These are phyloP conservation scores for Lasiosphaeria ovina DNA, from an alignment of 495 filamentous ascomycete species.

Conservation along the genomic window DNA sequence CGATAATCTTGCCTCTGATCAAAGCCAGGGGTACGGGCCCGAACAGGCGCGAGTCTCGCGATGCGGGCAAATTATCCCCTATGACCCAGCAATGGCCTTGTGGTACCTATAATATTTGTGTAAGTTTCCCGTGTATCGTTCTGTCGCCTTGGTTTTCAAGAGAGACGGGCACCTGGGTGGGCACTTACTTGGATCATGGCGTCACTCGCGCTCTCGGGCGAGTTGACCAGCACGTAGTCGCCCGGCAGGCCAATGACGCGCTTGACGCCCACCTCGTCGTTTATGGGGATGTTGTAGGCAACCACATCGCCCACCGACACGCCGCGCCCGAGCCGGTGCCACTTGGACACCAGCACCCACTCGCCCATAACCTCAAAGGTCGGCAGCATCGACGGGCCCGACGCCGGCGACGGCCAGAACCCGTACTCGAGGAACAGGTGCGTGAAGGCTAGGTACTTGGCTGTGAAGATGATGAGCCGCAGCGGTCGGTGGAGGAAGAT, in stretches of 20 bases:
- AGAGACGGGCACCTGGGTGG: background rate
- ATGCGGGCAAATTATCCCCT: conserved; percentile 82
- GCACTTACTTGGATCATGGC: conserved; percentile 76
- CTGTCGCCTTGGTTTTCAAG: background rate
- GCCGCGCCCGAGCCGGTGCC: conserved; percentile 63
- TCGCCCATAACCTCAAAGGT: conserved; percentile 66
- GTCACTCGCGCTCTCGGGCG: conserved; percentile 45
- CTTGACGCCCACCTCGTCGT: conserved; percentile 68
- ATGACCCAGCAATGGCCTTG: conserved; percentile 84
- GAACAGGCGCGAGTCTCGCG: conserved; percentile 79
- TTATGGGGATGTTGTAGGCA: conserved; percentile 68
- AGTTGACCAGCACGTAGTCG: conserved; percentile 80
- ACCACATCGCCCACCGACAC: conserved; percentile 84
- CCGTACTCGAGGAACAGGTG: conserved; percentile 62
- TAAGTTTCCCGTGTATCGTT: conserved; percentile 3
- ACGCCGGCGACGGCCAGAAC: conserved; percentile 49
- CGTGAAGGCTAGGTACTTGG: conserved; percentile 46
- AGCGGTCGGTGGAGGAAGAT: conserved; percentile 35
- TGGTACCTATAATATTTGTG: conserved; percentile 60
- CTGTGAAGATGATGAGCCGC: conserved; percentile 32
- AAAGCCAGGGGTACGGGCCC: conserved; percentile 83
- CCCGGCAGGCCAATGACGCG: conserved; percentile 83
- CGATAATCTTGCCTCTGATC: conserved; percentile 82
- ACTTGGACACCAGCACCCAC: conserved; percentile 62
- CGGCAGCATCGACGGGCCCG: conserved; percentile 78